A percentile compares a stretch with the other conserved stretches of the same genome.
Evolutionary conservation across 208 protist genomes (phyloP).

Genomic region (Leishmania tropica): DNA sequence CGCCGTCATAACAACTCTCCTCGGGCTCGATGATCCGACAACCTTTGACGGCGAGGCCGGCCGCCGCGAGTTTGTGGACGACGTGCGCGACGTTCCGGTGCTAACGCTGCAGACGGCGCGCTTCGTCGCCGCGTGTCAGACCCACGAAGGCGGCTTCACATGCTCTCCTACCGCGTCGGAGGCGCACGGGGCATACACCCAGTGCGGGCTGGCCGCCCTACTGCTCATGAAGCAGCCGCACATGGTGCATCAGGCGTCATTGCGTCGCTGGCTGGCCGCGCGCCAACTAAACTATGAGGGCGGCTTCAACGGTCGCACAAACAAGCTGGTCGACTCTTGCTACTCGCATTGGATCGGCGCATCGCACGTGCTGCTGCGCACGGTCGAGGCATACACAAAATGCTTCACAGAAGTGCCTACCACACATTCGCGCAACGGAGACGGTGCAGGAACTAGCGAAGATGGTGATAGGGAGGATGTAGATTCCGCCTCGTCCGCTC

Average conservation of each 20-base stretch:
- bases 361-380: slow-evolving; percentile 64
- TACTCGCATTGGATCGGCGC: slow-evolving; percentile 98
- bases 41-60: slow-evolving; percentile 32
- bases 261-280: slow-evolving; percentile 77
- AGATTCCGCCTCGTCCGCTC: background rate
- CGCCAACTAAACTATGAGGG: slow-evolving; percentile 86
- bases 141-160: slow-evolving; percentile 92
- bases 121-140: slow-evolving; percentile 87
- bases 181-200: slow-evolving; percentile 94
- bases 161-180: slow-evolving; percentile 63
- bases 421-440: background rate
- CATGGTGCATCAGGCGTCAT: slow-evolving; percentile 46
- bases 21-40: slow-evolving; percentile 62
- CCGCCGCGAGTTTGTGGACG: slow-evolving; percentile 18
- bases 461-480: background rate
- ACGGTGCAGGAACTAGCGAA: background rate
- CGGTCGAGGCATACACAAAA: slow-evolving; percentile 48
- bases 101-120: slow-evolving; percentile 49
- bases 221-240: slow-evolving; percentile 65
- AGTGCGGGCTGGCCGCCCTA: slow-evolving; percentile 84
- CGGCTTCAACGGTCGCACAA: slow-evolving; percentile 96
- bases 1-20: slow-evolving; percentile 64
- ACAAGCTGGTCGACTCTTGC: slow-evolving; percentile 98
- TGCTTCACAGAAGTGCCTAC: slow-evolving; percentile 13
- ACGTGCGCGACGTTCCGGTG: slow-evolving; percentile 41